These are phyloP conservation scores for Salix exigua DNA, from an alignment of 345 rosid species.

Conservation along the genomic window DNA sequence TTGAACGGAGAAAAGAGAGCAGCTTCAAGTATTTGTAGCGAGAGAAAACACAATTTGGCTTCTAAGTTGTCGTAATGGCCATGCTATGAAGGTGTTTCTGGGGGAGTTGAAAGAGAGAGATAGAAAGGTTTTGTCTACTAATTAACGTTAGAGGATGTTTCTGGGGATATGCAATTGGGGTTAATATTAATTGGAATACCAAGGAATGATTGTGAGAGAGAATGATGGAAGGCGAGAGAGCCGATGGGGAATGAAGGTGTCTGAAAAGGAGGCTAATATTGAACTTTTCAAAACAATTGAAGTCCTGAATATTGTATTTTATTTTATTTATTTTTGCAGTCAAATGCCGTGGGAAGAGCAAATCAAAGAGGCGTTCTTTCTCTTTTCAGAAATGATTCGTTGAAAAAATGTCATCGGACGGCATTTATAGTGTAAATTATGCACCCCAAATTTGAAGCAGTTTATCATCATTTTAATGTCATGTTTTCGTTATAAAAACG, in stretches of 20 bases:
- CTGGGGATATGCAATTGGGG: background rate
- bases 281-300: background rate
- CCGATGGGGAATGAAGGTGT: background rate
- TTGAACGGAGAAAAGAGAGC: background rate
- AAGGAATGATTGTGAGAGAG: background rate
- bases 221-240: too few relatives aligned
- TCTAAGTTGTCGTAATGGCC: background rate
- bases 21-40: background rate
- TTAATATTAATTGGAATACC: background rate
- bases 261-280: background rate
- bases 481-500: too few relatives aligned
- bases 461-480: too few relatives aligned
- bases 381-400: too few relatives aligned
- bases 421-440: too few relatives aligned
- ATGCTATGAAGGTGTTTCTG: background rate
- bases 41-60: background rate
- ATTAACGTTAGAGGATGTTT: background rate
- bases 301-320: background rate
- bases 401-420: too few relatives aligned
- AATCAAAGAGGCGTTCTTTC: background rate
- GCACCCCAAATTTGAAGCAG: too few relatives aligned
- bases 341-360: background rate
- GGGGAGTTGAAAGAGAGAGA: background rate
- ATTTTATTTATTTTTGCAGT: background rate
- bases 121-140: background rate